Evolutionary conservation across 306 rosid genomes (phyloP), one percentile per base, ranked within the genome.

Genomic region (Gynostemma pentaphyllum): DNA sequence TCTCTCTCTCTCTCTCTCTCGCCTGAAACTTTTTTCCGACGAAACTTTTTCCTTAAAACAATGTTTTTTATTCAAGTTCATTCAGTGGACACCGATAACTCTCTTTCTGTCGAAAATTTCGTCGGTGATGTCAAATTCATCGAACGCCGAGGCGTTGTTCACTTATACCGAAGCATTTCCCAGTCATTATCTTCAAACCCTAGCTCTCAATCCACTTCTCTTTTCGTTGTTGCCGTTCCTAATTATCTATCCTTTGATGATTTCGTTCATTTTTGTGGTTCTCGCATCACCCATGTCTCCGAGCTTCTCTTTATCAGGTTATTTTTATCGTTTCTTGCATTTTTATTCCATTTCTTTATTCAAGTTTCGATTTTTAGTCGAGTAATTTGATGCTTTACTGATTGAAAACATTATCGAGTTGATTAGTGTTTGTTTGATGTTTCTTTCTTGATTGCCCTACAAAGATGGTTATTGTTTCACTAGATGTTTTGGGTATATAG

Each of bases 51-150:
- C 67, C 55, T n/a, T n/a, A n/a, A n/a, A n/a, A n/a, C n/a, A n/a
- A 92, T 92, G 99, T 82, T 88, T 78, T 81, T 84, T 73, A 83
- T 92, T 66, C 85, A 85, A 78, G 85, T 92, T 18, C 96, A 92
- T 81, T 82, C 96, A 3, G 95, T 86, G 22, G 99, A 92, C 63
- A 23, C 79, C 45, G 86, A 81, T n/a, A 82, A 76, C 37, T 76
- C 83, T 46, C 74, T 88, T 1, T 45, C 68, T 45, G 62, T 75
- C 36, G 75, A 64, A 39, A 61, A 39, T 39, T n/a, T 13, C 66
- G 54, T 85, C 34, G 68, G 78, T 68, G n/a, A n/a, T n/a, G n/a
- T n/a, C n/a, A 87, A 72, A 69, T 81, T 84, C 73, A 49, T 69
- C 74, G 90, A 88, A 74, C 86, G 99, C 14, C 79, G 88, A 70